Evolutionary conservation across 129 eudicot genomes (phyloP), one percentile per base, ranked within the genome.

Genomic region (Flaveria brownii): DNA sequence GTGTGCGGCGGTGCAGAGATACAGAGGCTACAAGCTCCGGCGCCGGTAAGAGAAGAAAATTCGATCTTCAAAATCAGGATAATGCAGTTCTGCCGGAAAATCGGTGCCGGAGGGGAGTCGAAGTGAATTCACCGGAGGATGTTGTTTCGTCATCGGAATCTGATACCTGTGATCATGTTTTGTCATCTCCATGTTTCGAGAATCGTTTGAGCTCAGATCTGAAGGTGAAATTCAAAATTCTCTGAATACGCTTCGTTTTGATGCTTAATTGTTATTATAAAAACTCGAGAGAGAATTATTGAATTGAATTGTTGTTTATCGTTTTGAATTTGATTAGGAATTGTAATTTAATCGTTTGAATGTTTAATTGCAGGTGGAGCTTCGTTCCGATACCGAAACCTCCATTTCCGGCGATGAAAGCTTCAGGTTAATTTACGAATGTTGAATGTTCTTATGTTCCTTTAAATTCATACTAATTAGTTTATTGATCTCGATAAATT

Each of bases 391-490:
- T 80, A 59, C 78, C 33, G 92, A 90, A 43, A 80, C 76, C 72
- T 82, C 85, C 13, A 75, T 60, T 56, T 71, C 84, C 73, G 63
- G 43, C 47, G 73, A 75, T 75, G 76, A 50, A 75, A 72, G 80
- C 77, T 90, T 88, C 88, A 90, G 96, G 96, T 90, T n/a, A 73
- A 30, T 54, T 13, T 2, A 66, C n/a, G 17, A 52, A 33, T 33
- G 6, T 33, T 33, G 39, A 33, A 36, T 36, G 41, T 36, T 36
- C 6, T 30, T 30, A 39, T 43, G 60, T 39, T 20, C 23, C 28
- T 28, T 52, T 72, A 56, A 69, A n/a, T 42, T 50, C 28, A 59
- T 65, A 12, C 49, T 52, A 33, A 26, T 66, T 42, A 33, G 55
- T 82, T 41, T 28, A 46, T 60, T 54, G 1, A 52, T 82, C 63